Base-by-base conservation (phyloP, 2,329 filamentous ascomycete species). In the Trichoderma sp. region DNA sequence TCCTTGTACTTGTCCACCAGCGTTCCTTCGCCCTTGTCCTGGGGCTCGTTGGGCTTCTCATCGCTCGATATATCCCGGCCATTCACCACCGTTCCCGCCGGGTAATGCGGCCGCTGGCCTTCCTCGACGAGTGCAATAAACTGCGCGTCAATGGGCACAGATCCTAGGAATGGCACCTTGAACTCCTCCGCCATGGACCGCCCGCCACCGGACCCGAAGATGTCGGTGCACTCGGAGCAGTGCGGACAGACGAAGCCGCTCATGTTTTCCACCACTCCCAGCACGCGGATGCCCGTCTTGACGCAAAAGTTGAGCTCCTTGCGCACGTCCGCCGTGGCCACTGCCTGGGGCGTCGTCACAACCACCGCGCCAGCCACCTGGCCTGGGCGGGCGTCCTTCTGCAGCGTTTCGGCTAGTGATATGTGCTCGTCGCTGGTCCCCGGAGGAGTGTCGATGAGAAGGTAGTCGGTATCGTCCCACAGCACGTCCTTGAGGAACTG, bases 191-290 rank as follows among this genome's bases (percentile, higher is more conserved):
- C 95, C 95, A 99, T 98, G 29, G 93, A 89, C 83, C 94, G 88
- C 8, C 97, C 97, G 4, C 97, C 97, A 4, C 97, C 97, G 74
- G 94, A 95, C 69, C 93, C 95, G 83, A 99, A 99, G 69, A 98
- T 90, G 84, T 98, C 94, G 71, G 94, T 98, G 84, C 96, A 97
- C 83, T 98, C 95, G 67, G 90, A 90, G 83, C 92, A 93, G 81
- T 93, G 90, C 7, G 91, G 91, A 81, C 94, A 97, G n/a, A 97
- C 93, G 80, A 94, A 97, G 3, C 94, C 94, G 78, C 92, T 93
- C 97, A 99, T 98, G 83, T 99, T 99, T 86, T 99, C 97, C 63
- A 99, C 90, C 1, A 99, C 95, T 0, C 97, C 97, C 12, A 98
- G 87, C 45, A 97, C 91, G 2, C 89, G 88, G 66, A 98, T 92